Conservation (phyloP, 2,329 filamentous ascomycete genomes). For the Ambrosiella beaveri region DNA sequence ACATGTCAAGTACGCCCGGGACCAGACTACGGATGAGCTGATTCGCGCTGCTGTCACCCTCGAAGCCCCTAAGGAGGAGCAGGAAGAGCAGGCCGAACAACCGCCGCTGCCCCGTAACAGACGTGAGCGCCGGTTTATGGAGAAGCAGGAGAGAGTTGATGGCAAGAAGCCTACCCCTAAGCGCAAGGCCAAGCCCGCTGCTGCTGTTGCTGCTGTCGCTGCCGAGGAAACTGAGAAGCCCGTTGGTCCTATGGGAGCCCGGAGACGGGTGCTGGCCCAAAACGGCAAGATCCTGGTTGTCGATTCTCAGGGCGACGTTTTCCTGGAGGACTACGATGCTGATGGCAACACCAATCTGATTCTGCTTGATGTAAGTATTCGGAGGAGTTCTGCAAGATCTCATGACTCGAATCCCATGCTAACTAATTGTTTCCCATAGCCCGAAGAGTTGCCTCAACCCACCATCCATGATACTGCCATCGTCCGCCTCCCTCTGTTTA, state of each 20-base stretch:
- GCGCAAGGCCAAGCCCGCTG: conserved; percentile 21
- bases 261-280: conserved; percentile 78
- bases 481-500: conserved; percentile 58
- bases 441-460: conserved; percentile 61
- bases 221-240: conserved; percentile 33
- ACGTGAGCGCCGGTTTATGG: conserved; percentile 73
- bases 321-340: conserved; percentile 78
- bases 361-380: conserved; percentile 60
- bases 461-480: conserved; percentile 70
- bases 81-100: conserved; percentile 20
- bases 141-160: conserved; percentile 63
- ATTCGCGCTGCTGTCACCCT: conserved; percentile 33
- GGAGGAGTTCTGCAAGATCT: neutral
- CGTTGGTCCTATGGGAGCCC: conserved; percentile 51
- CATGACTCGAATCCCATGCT: conserved; percentile 12
- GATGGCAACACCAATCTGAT: conserved; percentile 72
- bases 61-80: conserved; percentile 26
- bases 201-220: conserved; percentile 18
- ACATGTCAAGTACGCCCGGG: conserved; percentile 78
- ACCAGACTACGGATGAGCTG: conserved; percentile 80
- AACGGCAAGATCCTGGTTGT: conserved; percentile 93
- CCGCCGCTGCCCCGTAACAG: conserved; percentile 53
- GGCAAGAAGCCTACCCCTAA: conserved; percentile 35
- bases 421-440: conserved; percentile 28
- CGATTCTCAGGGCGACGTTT: conserved; percentile 81